Percentiles rank a stretch among this genome's conserved stretches.
phyloP scores from a whole-genome alignment of 495 filamentous ascomycete species.

The Lasiosphaeria miniovina region DNA sequence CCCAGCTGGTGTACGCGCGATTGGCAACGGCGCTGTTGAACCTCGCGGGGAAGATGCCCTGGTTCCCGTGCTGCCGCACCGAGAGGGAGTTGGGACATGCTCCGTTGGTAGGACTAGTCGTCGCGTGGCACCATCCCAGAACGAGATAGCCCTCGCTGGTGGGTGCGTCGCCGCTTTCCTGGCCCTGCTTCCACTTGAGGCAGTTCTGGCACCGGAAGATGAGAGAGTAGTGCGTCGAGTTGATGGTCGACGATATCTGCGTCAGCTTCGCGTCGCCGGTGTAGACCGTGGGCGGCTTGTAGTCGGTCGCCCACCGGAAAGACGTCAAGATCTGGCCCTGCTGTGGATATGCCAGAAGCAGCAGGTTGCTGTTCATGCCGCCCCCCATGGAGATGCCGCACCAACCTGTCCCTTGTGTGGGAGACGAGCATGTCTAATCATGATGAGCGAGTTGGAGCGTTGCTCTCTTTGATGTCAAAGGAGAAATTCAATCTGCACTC shows the following conservation, averaged over 20 bases:
- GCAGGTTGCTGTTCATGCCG: conserved; percentile 51
- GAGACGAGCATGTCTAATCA: conserved; percentile 19
- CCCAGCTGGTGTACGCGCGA: conserved; percentile 50
- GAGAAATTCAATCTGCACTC: conserved; percentile 12
- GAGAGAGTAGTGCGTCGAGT: conserved; percentile 52
- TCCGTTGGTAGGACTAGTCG: conserved; percentile 26
- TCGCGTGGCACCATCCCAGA: conserved; percentile 34
- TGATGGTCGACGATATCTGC: conserved; percentile 53
- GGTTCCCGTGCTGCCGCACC: conserved; percentile 32
- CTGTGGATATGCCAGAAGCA: conserved; percentile 53
- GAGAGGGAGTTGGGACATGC: conserved; percentile 29
- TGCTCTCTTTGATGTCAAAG: not conserved
- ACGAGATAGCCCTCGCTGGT: conserved; percentile 24
- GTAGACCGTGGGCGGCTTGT: conserved; percentile 53
- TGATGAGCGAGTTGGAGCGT: not conserved
- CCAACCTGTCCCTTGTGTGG: conserved; percentile 37
- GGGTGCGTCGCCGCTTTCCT: conserved; percentile 12
- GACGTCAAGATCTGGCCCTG: conserved; percentile 44
- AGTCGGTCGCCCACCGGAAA: conserved; percentile 52
- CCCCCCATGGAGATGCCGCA: conserved; percentile 52
- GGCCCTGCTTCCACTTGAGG: conserved; percentile 46
- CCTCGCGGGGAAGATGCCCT: conserved; percentile 43
- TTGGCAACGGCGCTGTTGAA: conserved; percentile 41
- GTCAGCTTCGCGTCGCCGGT: conserved; percentile 55
- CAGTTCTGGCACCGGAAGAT: conserved; percentile 65